Evolutionary conservation across 2,329 filamentous ascomycete genomes (phyloP).

Genomic region (Alternaria panax): DNA sequence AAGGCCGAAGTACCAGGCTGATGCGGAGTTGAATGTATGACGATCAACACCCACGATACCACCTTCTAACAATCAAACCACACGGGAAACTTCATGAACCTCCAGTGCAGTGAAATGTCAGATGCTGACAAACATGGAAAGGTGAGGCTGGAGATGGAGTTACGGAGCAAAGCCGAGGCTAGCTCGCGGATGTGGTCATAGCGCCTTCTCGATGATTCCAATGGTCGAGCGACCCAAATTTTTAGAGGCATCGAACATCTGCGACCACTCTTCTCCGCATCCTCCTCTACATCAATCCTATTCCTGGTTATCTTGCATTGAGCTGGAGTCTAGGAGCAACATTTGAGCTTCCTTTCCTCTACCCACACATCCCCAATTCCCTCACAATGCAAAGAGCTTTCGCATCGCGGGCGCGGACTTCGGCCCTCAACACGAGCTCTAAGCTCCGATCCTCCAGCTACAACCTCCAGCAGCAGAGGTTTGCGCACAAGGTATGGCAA

Average conservation of each 20-base stretch:
- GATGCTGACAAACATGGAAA: not conserved
- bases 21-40: no score
- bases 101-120: not conserved
- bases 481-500: constrained; percentile 87
- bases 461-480: constrained; percentile 87
- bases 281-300: constrained; percentile 31
- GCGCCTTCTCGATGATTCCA: constrained; percentile 24
- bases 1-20: not conserved
- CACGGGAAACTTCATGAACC: not conserved
- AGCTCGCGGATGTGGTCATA: constrained; percentile 12
- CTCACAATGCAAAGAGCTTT: constrained; percentile 93
- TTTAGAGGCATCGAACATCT: constrained; percentile 14
- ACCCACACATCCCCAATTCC: constrained; percentile 29
- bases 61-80: not conserved
- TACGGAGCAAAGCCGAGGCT: constrained; percentile 17
- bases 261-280: constrained; percentile 28
- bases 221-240: constrained; percentile 14
- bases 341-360: constrained; percentile 33
- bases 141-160: constrained; percentile 7
- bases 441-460: constrained; percentile 62
- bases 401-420: constrained; percentile 79
- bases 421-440: constrained; percentile 73
- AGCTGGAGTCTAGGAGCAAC: constrained; percentile 48
- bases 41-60: not conserved
- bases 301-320: constrained; percentile 45